Percentiles rank a stretch among this genome's conserved stretches.
Evolutionary conservation across 257 asterid species (phyloP).

Genomic region (Handroanthus guayacan): DNA sequence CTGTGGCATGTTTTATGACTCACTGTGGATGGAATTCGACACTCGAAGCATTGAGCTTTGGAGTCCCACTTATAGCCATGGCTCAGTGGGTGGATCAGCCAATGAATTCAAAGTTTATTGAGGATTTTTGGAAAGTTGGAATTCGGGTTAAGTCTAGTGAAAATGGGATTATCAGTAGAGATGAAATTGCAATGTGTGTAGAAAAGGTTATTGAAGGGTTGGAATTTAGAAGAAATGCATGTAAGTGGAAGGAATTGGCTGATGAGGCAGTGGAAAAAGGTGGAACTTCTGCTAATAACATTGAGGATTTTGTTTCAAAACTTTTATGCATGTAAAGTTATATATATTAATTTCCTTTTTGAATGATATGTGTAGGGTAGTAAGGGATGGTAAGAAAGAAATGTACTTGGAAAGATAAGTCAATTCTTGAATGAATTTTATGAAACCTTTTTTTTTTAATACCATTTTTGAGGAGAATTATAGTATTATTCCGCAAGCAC

Average conservation of each 20-base stretch:
- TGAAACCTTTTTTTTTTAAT: too few relatives aligned
- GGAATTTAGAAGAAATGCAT: slow-evolving; percentile 33
- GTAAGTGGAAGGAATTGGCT: slow-evolving; percentile 42
- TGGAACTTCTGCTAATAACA: slow-evolving; percentile 45
- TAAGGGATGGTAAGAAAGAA: not conserved
- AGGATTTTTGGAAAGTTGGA: slow-evolving; percentile 52
- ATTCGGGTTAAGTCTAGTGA: slow-evolving; percentile 28
- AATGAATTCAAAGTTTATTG: slow-evolving; percentile 41
- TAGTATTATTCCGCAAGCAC: too few relatives aligned
- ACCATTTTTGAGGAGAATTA: too few relatives aligned
- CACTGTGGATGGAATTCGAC: slow-evolving; percentile 61
- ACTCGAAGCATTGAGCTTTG: slow-evolving; percentile 43
- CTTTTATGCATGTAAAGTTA: slow-evolving; percentile 8
- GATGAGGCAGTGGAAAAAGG: slow-evolving; percentile 43
- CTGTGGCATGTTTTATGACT: slow-evolving; percentile 48
- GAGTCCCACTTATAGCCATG: slow-evolving; percentile 48
- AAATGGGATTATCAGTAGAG: slow-evolving; percentile 36
- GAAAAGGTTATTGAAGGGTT: slow-evolving; percentile 27
- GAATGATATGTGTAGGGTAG: not conserved
- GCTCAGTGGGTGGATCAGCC: slow-evolving; percentile 44
- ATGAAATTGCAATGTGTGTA: slow-evolving; percentile 41
- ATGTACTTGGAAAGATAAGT: too few relatives aligned
- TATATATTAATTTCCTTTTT: not conserved
- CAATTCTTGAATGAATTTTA: too few relatives aligned
- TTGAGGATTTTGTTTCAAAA: slow-evolving; percentile 44